A percentile compares a stretch with the other conserved stretches of the same genome.
phyloP scores from a whole-genome alignment of 2,329 filamentous ascomycete species.

The Zasmidium citrigriseum region DNA sequence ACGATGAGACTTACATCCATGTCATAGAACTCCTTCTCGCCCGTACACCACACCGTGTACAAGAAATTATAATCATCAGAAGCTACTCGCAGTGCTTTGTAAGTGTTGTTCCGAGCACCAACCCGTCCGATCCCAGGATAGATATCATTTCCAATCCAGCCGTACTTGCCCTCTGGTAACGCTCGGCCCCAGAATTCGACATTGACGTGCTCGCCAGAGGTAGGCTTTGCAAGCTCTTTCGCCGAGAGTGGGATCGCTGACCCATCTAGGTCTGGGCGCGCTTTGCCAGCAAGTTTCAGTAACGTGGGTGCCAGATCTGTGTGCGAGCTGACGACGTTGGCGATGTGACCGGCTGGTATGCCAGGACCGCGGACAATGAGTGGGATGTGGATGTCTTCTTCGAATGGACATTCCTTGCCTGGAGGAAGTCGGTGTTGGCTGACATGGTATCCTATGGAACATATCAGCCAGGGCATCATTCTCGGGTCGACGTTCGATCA shows the following conservation, averaged over 20 bases:
- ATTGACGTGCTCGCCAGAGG: constrained; percentile 38
- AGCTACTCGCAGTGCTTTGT: constrained; percentile 32
- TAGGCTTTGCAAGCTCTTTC: constrained; percentile 14
- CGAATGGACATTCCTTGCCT: constrained; percentile 40
- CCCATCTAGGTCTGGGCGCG: constrained; percentile 38
- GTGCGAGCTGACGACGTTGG: constrained; percentile 38
- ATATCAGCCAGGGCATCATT: background rate
- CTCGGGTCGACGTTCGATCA: background rate
- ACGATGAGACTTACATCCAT: constrained; percentile 13
- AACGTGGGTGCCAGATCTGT: constrained; percentile 42
- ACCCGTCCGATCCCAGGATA: constrained; percentile 12
- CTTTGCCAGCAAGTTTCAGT: constrained; percentile 35
- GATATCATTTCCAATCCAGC: constrained; percentile 21
- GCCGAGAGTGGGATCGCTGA: constrained; percentile 34
- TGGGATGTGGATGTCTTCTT: constrained; percentile 42
- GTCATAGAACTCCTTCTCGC: constrained; percentile 68
- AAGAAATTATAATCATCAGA: constrained; percentile 56
- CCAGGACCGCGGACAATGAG: constrained; percentile 41
- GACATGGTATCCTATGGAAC: constrained; percentile 34
- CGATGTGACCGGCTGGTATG: constrained; percentile 29
- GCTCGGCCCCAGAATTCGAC: constrained; percentile 43
- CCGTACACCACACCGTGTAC: constrained; percentile 70
- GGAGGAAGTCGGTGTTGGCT: constrained; percentile 40
- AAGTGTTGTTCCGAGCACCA: constrained; percentile 31
- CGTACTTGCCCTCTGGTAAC: constrained; percentile 31